Conservation (phyloP, 768 basidiomycete species). For the Suillus ampliporus region DNA sequence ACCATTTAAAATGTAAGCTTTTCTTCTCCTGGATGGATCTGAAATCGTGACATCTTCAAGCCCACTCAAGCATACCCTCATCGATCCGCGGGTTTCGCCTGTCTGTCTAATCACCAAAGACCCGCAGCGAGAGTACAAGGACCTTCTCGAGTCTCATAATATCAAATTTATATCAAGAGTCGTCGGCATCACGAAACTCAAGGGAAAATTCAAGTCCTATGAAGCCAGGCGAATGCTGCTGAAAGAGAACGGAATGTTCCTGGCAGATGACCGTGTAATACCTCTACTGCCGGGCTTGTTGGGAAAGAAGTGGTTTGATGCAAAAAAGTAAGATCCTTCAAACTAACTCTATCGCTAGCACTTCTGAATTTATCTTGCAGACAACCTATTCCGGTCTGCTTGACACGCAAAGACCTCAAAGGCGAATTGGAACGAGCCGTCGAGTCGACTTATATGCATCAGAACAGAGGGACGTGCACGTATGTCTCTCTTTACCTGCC, state of each 20-base stretch:
- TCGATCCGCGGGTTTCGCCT: constrained; percentile 80
- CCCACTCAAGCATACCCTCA: constrained; percentile 78
- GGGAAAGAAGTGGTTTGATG: constrained; percentile 90
- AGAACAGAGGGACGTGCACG: constrained; percentile 93
- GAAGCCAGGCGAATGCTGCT: constrained; percentile 83
- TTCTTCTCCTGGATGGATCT: background rate
- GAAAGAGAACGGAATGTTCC: constrained; percentile 90
- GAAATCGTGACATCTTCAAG: constrained; percentile 42
- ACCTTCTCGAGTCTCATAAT: constrained; percentile 75
- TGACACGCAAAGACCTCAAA: constrained; percentile 90
- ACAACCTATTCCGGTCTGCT: constrained; percentile 93
- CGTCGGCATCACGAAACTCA: constrained; percentile 89
- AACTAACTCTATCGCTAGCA: constrained; percentile 8
- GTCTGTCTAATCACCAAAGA: constrained; percentile 95
- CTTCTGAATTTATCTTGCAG: constrained; percentile 44
- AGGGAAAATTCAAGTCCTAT: constrained; percentile 89
- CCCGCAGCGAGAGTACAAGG: constrained; percentile 96
- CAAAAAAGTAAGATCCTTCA: constrained; percentile 80
- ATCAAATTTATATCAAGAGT: constrained; percentile 93
- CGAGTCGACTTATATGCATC: constrained; percentile 94
- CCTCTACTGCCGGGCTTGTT: constrained; percentile 87
- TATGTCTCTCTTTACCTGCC: constrained; percentile 46
- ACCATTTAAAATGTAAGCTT: constrained; percentile 81
- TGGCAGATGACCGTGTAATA: constrained; percentile 90
- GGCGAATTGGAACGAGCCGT: constrained; percentile 91